A percentile compares a stretch with the other conserved stretches of the same genome.
Evolutionary conservation across 345 rosid genomes (phyloP).

Genomic region (Cardiospermum halicacabum): DNA sequence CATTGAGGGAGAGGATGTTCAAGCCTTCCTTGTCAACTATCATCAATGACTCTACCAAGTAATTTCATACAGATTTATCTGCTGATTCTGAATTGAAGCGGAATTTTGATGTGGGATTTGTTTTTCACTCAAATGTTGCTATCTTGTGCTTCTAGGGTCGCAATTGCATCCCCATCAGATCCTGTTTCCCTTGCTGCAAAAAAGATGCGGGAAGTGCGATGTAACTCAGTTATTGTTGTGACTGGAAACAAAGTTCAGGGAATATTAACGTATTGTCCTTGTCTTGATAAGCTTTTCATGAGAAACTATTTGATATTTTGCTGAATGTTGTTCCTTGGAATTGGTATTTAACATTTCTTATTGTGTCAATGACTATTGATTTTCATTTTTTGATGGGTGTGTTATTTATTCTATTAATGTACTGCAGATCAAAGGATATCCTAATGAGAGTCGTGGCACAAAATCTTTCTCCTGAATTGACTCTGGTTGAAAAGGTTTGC

Average conservation of each 20-base stretch:
- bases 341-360: neutral
- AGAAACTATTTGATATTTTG: slow-evolving; percentile 7
- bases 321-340: neutral
- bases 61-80: slow-evolving; percentile 12
- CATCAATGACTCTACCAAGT: slow-evolving; percentile 68
- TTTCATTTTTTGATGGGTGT: too few species aligned
- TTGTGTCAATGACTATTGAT: slow-evolving; percentile 10
- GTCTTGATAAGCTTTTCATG: slow-evolving; percentile 8
- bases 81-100: slow-evolving; percentile 2
- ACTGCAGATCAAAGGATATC: slow-evolving; percentile 85
- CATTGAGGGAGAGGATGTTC: slow-evolving; percentile 93
- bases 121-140: slow-evolving; percentile 18
- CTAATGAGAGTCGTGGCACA: slow-evolving; percentile 98
- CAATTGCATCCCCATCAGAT: slow-evolving; percentile 72
- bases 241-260: slow-evolving; percentile 72
- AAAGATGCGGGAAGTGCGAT: slow-evolving; percentile 73
- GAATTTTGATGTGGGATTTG: neutral
- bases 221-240: slow-evolving; percentile 69
- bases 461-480: slow-evolving; percentile 81
- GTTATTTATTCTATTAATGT: slow-evolving; percentile 11
- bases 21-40: slow-evolving; percentile 90
- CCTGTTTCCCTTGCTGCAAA: slow-evolving; percentile 89
- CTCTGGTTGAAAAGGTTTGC: slow-evolving; percentile 81
- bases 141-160: slow-evolving; percentile 41
- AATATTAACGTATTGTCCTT: slow-evolving; percentile 70